Base-by-base conservation (phyloP, 2,329 filamentous ascomycete genomes). In the Colletotrichum agaves region DNA sequence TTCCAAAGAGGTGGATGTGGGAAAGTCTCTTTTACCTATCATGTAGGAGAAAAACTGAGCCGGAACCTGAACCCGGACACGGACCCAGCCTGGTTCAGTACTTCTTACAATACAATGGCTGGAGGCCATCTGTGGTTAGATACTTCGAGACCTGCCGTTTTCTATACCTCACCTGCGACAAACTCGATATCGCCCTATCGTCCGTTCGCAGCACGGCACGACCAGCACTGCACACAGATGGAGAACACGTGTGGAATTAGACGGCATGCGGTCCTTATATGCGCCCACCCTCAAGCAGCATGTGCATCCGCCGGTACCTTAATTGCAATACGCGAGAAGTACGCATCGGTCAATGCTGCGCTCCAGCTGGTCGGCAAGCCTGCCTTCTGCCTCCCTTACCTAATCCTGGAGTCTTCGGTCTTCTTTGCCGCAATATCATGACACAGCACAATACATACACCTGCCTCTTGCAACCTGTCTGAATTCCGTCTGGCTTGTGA, bases 181-280 rank as follows among this genome's bases (percentile, higher is more conserved):
- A 8, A 53, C 44, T 53, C 53, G 41, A 56, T 61, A 65, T 65
- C 62, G 62, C 33, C 57, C 47, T 50, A 44, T 62, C 50, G 59
- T 67, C 63, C 63, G 63, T 67, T 57, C 59, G 59, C 63, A 37
- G 35, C 35, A 46, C 15, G 4, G 35, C 12, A 11, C 35, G 12
- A 37, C 5, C 35, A 27, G 23, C 23, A 27, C 23, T 23, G 44
- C 44, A 19, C 19, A 47, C 44, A 17, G 44, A 23, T 5, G 5
- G 23, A 23, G n/a, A 23, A 5, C 23, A 23, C 3, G 17, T 19
- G 19, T 47, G 44, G 17, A 19, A 23, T 19, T 19, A 44, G n/a
- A 44, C 43, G n/a, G 44, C 44, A 13, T 23, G 21, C 19, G 15
- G 17, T 10, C 15, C 13, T 27, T 6, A 47, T 19, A 37, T 52